Evolutionary conservation across 2,329 filamentous ascomycete genomes (phyloP).

Genomic region (Phyllosticta capitalensis): DNA sequence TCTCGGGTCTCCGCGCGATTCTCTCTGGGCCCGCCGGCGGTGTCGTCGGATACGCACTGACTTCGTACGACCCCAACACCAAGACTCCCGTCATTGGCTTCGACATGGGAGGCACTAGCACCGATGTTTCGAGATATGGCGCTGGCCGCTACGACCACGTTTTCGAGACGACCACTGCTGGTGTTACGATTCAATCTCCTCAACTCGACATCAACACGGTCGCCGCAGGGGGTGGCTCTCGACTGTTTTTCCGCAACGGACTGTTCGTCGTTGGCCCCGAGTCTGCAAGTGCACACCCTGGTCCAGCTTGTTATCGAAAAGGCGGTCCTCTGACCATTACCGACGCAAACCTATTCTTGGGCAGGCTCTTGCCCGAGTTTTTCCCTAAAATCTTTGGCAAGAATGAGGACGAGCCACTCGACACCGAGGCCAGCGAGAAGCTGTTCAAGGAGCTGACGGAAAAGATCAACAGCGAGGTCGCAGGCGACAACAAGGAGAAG

Average conservation of each 20-base stretch:
- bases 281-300: slow-evolving; percentile 79
- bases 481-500: slow-evolving; percentile 46
- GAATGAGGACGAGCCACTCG: slow-evolving; percentile 73
- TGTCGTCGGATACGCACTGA: slow-evolving; percentile 85
- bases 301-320: slow-evolving; percentile 85
- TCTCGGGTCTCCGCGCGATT: slow-evolving; percentile 78
- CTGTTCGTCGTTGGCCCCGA: slow-evolving; percentile 86
- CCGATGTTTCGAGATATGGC: slow-evolving; percentile 81
- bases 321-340: slow-evolving; percentile 86
- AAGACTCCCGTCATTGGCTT: slow-evolving; percentile 86
- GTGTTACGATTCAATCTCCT: slow-evolving; percentile 87
- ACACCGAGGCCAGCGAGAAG: slow-evolving; percentile 63
- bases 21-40: slow-evolving; percentile 86
- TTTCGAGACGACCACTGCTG: slow-evolving; percentile 87
- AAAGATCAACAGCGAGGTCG: slow-evolving; percentile 67
- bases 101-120: slow-evolving; percentile 91
- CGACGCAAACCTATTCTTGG: slow-evolving; percentile 68
- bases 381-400: slow-evolving; percentile 94
- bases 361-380: slow-evolving; percentile 76
- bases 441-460: slow-evolving; percentile 67
- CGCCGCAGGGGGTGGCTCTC: slow-evolving; percentile 77
- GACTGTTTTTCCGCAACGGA: slow-evolving; percentile 80
- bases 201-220: slow-evolving; percentile 94
- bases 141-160: slow-evolving; percentile 81
- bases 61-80: slow-evolving; percentile 75